Evolutionary conservation across 2,329 filamentous ascomycete species (phyloP).

Genomic region (Botrytis squamosa): DNA sequence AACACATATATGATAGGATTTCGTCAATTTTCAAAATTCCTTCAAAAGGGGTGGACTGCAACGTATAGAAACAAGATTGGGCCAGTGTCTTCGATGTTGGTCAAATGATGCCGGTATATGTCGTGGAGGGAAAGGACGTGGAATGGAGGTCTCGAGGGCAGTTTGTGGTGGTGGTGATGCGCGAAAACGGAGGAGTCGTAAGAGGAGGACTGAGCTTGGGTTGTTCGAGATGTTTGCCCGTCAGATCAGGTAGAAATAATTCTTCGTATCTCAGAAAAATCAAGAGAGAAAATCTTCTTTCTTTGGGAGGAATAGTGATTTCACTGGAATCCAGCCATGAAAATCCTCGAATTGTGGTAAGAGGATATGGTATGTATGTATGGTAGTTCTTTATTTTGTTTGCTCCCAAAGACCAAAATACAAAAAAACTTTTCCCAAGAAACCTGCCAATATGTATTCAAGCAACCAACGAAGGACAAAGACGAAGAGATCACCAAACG

Average conservation of each 20-base stretch:
- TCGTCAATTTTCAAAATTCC: background rate
- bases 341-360: constrained; percentile 24
- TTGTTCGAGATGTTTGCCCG: constrained; percentile 12
- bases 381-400: constrained; percentile 14
- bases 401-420: constrained; percentile 19
- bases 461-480: constrained; percentile 32
- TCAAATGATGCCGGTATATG: constrained; percentile 14
- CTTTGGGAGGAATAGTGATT: constrained; percentile 21
- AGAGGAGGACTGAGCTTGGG: constrained; percentile 9
- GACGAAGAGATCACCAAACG: constrained; percentile 32
- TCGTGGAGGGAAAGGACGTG: constrained; percentile 9
- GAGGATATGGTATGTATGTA: constrained; percentile 6
- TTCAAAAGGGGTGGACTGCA: constrained; percentile 2
- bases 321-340: constrained; percentile 38
- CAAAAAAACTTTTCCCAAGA: constrained; percentile 17
- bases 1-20: constrained; percentile 15
- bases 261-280: constrained; percentile 15
- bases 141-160: constrained; percentile 13
- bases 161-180: constrained; percentile 5
- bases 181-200: constrained; percentile 9
- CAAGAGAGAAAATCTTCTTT: constrained; percentile 6
- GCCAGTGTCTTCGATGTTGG: constrained; percentile 9
- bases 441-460: constrained; percentile 18
- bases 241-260: constrained; percentile 9
- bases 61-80: constrained; percentile 10